A percentile compares a stretch with the other conserved stretches of the same genome.
Evolutionary conservation across 2,329 filamentous ascomycete species (phyloP).

Genomic region (Penicillium vulpinum): DNA sequence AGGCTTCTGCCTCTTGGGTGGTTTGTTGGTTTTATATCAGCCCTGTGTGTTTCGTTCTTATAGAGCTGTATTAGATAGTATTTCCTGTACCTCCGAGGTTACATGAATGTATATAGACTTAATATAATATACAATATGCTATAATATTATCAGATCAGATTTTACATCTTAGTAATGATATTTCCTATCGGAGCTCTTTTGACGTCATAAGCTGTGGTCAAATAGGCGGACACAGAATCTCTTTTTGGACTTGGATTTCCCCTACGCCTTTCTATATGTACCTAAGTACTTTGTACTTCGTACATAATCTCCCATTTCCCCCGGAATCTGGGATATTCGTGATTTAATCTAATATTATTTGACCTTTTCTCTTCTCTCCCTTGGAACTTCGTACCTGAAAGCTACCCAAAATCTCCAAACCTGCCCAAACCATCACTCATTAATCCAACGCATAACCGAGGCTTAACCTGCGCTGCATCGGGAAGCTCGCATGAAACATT

Average conservation of each 20-base stretch:
- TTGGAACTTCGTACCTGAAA: background rate
- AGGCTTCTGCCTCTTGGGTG: no score
- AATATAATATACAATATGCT: background rate
- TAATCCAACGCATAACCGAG: background rate
- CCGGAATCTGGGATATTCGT: background rate
- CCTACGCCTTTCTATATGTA: background rate
- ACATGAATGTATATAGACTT: no score
- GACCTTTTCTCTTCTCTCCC: background rate
- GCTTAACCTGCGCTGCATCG: slow-evolving; percentile 1
- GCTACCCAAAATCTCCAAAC: slow-evolving; percentile 4
- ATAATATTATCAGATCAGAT: background rate
- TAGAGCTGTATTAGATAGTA: no score
- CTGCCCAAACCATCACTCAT: background rate
- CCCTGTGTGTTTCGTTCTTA: no score
- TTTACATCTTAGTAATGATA: background rate
- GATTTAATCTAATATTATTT: background rate
- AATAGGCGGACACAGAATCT: no score
- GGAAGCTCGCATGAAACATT: slow-evolving; percentile 3
- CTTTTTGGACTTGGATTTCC: background rate
- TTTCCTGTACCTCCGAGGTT: no score
- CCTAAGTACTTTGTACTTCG: no score
- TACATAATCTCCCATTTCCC: background rate
- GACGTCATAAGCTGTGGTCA: background rate
- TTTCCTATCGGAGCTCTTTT: background rate
- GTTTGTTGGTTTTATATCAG: no score